Percentiles rank a stretch among this genome's conserved stretches.
Evolutionary conservation across 257 asterid genomes (phyloP).

Genomic region (Verbena officinalis): DNA sequence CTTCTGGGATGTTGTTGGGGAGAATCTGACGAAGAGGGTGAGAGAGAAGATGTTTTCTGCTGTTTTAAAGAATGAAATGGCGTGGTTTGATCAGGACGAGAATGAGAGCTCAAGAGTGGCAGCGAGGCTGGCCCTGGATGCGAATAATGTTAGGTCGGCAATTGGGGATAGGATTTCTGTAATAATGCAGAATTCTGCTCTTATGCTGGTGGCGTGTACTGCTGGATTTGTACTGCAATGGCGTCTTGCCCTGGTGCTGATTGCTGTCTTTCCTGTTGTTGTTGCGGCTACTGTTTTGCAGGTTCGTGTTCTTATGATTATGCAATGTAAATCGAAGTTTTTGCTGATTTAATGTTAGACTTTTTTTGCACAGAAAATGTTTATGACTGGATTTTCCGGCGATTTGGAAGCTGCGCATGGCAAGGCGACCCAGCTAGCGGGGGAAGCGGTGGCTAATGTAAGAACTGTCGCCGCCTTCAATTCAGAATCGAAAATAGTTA

Average conservation of each 20-base stretch:
- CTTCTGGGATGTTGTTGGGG: slow-evolving; percentile 94
- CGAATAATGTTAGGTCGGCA: slow-evolving; percentile 87
- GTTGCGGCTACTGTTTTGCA: slow-evolving; percentile 93
- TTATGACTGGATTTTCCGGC: slow-evolving; percentile 89
- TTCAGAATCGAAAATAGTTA: slow-evolving; percentile 68
- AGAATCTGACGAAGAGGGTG: slow-evolving; percentile 80
- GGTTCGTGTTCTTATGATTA: slow-evolving; percentile 38
- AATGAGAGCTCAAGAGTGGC: slow-evolving; percentile 83
- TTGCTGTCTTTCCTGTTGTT: slow-evolving; percentile 86
- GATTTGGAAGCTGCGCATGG: slow-evolving; percentile 91
- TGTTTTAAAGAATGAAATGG: slow-evolving; percentile 80
- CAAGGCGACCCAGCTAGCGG: slow-evolving; percentile 84
- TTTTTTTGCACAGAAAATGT: slow-evolving; percentile 67
- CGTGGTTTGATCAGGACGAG: slow-evolving; percentile 90
- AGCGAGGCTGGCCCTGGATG: slow-evolving; percentile 85
- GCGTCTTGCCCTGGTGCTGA: slow-evolving; percentile 91
- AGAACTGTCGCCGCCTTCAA: slow-evolving; percentile 93
- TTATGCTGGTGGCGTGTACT: slow-evolving; percentile 92
- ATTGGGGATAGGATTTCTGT: slow-evolving; percentile 91
- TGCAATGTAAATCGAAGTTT: not conserved
- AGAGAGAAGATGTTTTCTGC: slow-evolving; percentile 82
- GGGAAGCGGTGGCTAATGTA: slow-evolving; percentile 80
- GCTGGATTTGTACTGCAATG: slow-evolving; percentile 94
- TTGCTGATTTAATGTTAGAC: not conserved
- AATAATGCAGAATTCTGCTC: slow-evolving; percentile 95